These are phyloP conservation scores for Solanum sparsipilum DNA, from an alignment of 257 asterid species.

Conservation along the genomic window DNA sequence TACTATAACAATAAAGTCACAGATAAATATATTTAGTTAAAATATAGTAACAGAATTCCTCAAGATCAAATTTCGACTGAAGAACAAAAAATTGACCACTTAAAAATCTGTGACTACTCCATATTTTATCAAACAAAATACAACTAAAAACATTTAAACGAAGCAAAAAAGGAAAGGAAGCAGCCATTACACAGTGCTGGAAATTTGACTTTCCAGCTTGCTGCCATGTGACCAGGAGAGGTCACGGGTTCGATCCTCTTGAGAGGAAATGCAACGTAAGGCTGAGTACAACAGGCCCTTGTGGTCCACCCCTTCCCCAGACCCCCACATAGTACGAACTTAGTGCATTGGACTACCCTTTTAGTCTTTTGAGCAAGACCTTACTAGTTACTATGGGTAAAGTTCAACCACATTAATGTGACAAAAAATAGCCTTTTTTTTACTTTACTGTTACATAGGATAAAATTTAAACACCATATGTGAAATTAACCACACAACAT, in stretches of 20 bases:
- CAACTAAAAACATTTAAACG: not conserved
- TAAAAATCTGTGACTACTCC: not conserved
- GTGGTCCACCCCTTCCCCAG: not conserved
- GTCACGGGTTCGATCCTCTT: not conserved
- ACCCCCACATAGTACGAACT: not conserved
- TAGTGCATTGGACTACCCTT: not conserved
- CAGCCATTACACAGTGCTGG: not conserved
- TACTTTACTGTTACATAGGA: not conserved
- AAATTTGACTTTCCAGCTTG: not conserved
- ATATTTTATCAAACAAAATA: not conserved
- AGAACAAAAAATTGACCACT: not conserved
- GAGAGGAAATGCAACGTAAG: not conserved
- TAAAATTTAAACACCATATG: not conserved
- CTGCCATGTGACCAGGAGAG: not conserved
- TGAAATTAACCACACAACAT: not conserved
- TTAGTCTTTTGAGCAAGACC: not conserved
- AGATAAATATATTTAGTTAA: not conserved
- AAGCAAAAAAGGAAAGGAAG: not conserved
- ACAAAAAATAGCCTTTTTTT: not conserved
- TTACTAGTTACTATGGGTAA: not conserved
- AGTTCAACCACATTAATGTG: not conserved
- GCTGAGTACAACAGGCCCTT: not conserved
- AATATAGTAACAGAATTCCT: not conserved
- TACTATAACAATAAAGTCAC: not conserved
- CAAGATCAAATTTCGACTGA: not conserved